A percentile compares a stretch with the other conserved stretches of the same genome.
Conservation (phyloP, 1,284 basidiomycete species). For the Trametes hirsuta region DNA sequence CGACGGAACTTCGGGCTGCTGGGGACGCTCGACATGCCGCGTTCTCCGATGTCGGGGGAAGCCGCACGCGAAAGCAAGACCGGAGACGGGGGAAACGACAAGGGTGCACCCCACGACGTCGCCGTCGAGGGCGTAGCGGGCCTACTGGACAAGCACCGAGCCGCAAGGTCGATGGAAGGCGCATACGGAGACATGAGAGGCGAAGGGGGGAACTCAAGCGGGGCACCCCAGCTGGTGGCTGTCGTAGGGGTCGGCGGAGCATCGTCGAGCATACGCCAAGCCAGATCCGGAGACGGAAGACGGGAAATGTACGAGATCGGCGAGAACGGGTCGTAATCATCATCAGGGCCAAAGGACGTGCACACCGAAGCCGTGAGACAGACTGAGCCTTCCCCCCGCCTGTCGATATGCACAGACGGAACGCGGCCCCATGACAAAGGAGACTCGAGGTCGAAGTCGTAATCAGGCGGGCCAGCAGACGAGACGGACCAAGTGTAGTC, state of each 20-base stretch:
- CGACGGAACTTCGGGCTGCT: conserved; percentile 13
- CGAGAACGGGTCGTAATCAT: conserved; percentile 35
- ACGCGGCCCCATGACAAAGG: conserved; percentile 38
- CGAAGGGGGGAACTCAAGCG: conserved; percentile 43
- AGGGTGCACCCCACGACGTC: conserved; percentile 50
- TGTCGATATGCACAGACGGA: conserved; percentile 53
- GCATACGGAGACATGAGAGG: conserved; percentile 36
- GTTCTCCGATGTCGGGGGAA: conserved; percentile 27
- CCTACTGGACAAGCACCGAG: conserved; percentile 39
- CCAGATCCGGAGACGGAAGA: conserved; percentile 44
- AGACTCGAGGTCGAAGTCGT: conserved; percentile 45
- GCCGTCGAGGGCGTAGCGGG: conserved; percentile 46
- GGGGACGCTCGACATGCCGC: conserved; percentile 20
- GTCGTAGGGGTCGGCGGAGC: conserved; percentile 48
- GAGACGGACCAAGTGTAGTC: conserved; percentile 74
- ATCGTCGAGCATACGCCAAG: conserved; percentile 51
- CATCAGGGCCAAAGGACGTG: conserved; percentile 44
- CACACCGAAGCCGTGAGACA: conserved; percentile 54
- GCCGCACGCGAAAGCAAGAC: conserved; percentile 29
- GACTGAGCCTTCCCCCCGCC: conserved; percentile 60
- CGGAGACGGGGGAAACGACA: conserved; percentile 46
- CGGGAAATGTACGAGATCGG: conserved; percentile 31
- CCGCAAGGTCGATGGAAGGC: conserved; percentile 48
- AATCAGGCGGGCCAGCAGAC: conserved; percentile 59
- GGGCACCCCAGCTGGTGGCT: conserved; percentile 52